A percentile compares a stretch with the other conserved stretches of the same genome.
Conservation (phyloP, 1,284 basidiomycete species). For the Amanita bisporigera region DNA sequence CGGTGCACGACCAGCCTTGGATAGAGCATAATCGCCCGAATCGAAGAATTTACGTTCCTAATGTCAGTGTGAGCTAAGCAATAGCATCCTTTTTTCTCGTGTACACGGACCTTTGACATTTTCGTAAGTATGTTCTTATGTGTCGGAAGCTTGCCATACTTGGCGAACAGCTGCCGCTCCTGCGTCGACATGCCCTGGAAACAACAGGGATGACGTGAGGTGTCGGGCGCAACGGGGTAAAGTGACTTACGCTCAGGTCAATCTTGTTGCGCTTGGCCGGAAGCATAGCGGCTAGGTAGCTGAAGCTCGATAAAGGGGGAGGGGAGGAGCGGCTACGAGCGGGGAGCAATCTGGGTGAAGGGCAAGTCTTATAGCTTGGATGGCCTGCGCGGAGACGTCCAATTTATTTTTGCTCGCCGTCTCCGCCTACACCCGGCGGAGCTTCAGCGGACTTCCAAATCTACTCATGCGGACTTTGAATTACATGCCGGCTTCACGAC, state of each 20-base stretch:
- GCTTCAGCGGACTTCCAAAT: conserved; percentile 37
- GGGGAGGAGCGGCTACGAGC: conserved; percentile 25
- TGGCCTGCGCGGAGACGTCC: neutral
- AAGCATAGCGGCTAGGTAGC: conserved; percentile 59
- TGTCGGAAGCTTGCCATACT: conserved; percentile 93
- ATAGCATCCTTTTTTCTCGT: neutral
- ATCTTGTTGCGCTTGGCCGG: conserved; percentile 89
- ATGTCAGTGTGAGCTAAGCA: neutral
- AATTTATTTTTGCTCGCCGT: conserved; percentile 32
- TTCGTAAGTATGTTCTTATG: conserved; percentile 93
- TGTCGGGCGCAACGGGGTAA: conserved; percentile 12
- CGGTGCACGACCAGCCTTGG: conserved; percentile 91
- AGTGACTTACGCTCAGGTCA: conserved; percentile 76
- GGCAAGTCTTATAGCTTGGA: conserved; percentile 14
- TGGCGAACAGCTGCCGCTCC: conserved; percentile 93
- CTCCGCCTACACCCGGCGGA: conserved; percentile 29
- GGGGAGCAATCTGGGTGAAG: conserved; percentile 16
- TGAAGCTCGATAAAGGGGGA: conserved; percentile 23
- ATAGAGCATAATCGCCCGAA: conserved; percentile 96
- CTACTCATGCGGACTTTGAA: neutral
- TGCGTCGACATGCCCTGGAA: conserved; percentile 83
- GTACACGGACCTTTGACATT: conserved; percentile 84
- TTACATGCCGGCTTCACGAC: neutral
- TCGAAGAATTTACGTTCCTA: conserved; percentile 99
- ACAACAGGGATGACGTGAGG: conserved; percentile 29